Conservation (phyloP, 2,329 filamentous ascomycete species). For the Incumbomyces delicatus region DNA sequence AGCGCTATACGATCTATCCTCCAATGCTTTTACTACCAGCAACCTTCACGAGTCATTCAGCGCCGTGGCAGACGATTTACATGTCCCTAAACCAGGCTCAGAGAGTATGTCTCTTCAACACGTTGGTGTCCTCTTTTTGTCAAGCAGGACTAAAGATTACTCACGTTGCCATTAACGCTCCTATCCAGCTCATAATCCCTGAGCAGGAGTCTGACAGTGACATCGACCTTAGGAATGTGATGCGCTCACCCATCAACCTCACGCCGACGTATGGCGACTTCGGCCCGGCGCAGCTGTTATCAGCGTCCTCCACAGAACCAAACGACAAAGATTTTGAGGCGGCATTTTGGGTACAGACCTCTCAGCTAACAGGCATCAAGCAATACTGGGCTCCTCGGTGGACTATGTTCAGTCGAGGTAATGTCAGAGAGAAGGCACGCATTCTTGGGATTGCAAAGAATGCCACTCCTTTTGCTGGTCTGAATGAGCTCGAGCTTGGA, state of each 20-base stretch:
- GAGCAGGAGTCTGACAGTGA: too few species aligned
- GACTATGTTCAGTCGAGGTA: conserved; percentile 92
- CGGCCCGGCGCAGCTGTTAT: conserved; percentile 38
- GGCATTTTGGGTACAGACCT: conserved; percentile 70
- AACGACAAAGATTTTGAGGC: conserved; percentile 46
- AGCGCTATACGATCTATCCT: conserved; percentile 46
- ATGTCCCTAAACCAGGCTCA: conserved; percentile 21
- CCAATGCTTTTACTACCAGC: conserved; percentile 48
- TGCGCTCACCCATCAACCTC: conserved; percentile 64
- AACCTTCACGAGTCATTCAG: conserved; percentile 32
- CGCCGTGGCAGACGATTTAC: conserved; percentile 24
- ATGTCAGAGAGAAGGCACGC: conserved; percentile 77
- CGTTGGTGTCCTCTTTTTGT: conserved; percentile 33
- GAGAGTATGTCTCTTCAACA: conserved; percentile 31
- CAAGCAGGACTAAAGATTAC: conserved; percentile 30
- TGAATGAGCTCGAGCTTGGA: conserved; percentile 18
- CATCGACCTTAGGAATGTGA: conserved; percentile 55
- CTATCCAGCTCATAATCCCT: conserved; percentile 35
- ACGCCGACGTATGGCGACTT: conserved; percentile 66
- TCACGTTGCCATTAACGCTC: conserved; percentile 50
- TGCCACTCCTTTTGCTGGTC: conserved; percentile 10
- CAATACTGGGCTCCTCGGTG: conserved; percentile 83
- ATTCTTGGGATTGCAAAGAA: conserved; percentile 41
- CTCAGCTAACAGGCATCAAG: conserved; percentile 64
- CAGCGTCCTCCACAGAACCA: conserved; percentile 21